Base-by-base conservation (phyloP, 2,329 filamentous ascomycete species). In the Penicillium sp. region DNA sequence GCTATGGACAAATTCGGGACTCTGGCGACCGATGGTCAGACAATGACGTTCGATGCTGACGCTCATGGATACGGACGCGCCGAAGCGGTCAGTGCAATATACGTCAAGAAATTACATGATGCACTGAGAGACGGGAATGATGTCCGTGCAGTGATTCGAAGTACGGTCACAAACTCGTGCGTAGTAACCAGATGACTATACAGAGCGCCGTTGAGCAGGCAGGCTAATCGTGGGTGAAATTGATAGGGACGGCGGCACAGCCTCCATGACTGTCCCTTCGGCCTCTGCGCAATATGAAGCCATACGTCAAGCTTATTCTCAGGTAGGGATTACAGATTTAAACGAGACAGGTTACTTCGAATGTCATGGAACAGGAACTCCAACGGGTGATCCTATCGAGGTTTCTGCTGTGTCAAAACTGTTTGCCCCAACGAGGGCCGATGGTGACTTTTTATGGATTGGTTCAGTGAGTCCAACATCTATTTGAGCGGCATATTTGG, bases 51-150 rank as follows among this genome's bases (percentile, higher is more conserved):
- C 40, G 56, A 56, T 47, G 59, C 53, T 8, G 46, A 48, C 1
- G 63, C 65, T 0, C 53, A 68, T 40, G 65, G 68, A 2, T 67
- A 64, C 49, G 65, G 51, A 3, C 48, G 66, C 3, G 69, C 60
- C 1, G 65, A 71, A 44, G 60, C 59, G 0, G 53, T 69, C 18
- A 60, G 16, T 56, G 63, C 20, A 59, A 60, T 69, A 2, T 61
- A 50, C 20, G 42, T 69, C 11, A 69, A 69, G 43, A 40, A 7
- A 2, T 44, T 70, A 2, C 16, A 31, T 6, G 51, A 58, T 40
- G 66, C 67, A 1, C n/a, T 68, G 2, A 40, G 50, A 13, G 63
- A 67, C 38, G 55, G 58, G 1, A 53, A 69, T 44, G 54, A 60
- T 1, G 57, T 69, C 20, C 50, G 63, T 9, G 62, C 56, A 1